Percentiles rank a stretch among this genome's conserved stretches.
Conservation (phyloP, 208 protist genomes). For the Crithidia mellificae region DNA sequence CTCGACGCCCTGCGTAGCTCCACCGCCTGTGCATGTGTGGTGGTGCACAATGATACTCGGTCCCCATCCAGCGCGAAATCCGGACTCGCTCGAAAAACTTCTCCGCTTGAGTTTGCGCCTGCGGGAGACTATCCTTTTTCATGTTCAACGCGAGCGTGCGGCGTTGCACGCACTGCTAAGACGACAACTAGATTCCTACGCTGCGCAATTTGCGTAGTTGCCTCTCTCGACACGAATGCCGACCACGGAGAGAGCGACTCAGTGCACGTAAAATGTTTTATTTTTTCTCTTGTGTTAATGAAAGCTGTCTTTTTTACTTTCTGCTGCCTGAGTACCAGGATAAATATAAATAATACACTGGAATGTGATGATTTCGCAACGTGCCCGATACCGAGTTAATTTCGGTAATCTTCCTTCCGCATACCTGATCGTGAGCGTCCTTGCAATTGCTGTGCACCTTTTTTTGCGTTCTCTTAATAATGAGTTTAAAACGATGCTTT, state of each 20-base stretch:
- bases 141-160: conserved; percentile 15
- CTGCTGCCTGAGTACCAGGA: no score
- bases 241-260: no score
- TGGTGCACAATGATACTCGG: conserved; percentile 13
- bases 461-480: background rate
- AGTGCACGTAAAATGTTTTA: no score
- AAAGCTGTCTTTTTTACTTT: no score
- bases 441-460: no score
- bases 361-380: no score
- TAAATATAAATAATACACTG: no score
- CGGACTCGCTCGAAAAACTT: background rate
- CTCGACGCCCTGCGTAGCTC: background rate
- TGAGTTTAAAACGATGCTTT: background rate
- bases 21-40: conserved; percentile 1
- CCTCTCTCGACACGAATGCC: background rate
- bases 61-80: background rate
- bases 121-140: conserved; percentile 11
- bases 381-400: no score
- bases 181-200: conserved; percentile 12
- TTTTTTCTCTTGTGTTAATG: no score
- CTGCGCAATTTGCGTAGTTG: background rate
- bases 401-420: no score
- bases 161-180: background rate
- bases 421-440: no score
- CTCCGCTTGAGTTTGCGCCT: background rate